Evolutionary conservation across 805 yeast genomes (phyloP), one percentile per base, ranked within the genome.

Genomic region (Nakazawaea populi): DNA sequence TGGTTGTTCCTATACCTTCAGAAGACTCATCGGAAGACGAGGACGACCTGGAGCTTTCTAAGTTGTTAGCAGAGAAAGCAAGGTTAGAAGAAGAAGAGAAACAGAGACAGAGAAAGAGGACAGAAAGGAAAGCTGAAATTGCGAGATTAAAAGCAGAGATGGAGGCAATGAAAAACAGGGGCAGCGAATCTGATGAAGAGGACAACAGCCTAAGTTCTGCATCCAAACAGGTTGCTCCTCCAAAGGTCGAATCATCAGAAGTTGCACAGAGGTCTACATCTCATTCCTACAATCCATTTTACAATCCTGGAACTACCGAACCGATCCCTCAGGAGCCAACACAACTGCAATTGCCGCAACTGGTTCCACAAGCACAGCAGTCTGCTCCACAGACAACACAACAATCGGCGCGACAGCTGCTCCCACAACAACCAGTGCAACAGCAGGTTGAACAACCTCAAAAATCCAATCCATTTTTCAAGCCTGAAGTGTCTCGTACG

Each of bases 401-500:
- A 32, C 11, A 32, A 8, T 11, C 8, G 35, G 11, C 35, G 11
- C 47, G 66, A 27, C 45, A 52, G 12, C 51, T 61, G 31, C 53
- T 53, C 27, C 51, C 58, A 30, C 49, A 55, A 28, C 47, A 60
- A n/a, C 52, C 43, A 5, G 31, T 48, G 18, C 53, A 32, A 32
- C 35, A 8, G 35, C 35, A 2, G 11, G 35, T 11, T 32, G 8
- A 9, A 32, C 35, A 32, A 32, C 11, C 35, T 32, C 35, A 44
- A 18, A 48, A 43, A n/a, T 73, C 75, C 47, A 77, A 77, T 54
- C 87, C 89, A 47, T 84, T 84, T 60, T 84, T 84, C 64, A 81
- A 79, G 58, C 77, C 80, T 6, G 59, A 58, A 11, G 55, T 59
- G 27, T 54, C 65, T 24, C 28, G 62, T 4, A 55, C 61, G 29